A percentile compares a stretch with the other conserved stretches of the same genome.
These are phyloP conservation scores for Stagonosporopsis cucurbitacearum DNA, from an alignment of 2,329 filamentous ascomycete genomes.

Conservation along the genomic window DNA sequence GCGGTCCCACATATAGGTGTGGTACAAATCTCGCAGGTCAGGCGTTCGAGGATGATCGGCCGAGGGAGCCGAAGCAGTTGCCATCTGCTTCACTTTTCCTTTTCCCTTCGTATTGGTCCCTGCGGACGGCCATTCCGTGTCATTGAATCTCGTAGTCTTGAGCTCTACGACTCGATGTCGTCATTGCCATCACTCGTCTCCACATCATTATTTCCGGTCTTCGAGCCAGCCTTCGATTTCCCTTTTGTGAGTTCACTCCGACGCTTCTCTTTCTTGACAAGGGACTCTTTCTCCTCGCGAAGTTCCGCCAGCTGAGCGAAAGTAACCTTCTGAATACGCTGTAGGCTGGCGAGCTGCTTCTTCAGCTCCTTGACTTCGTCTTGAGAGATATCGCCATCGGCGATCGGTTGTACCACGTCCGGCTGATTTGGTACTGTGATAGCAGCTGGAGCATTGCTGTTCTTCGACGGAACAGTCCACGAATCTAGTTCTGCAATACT, in stretches of 20 bases:
- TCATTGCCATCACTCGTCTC: slow-evolving; percentile 37
- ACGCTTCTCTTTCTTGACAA: slow-evolving; percentile 42
- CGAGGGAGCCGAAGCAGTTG: slow-evolving; percentile 7
- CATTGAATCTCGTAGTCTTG: neutral
- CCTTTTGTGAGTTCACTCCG: slow-evolving; percentile 31
- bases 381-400: slow-evolving; percentile 15
- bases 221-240: slow-evolving; percentile 27
- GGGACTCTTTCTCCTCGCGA: slow-evolving; percentile 50
- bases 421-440: slow-evolving; percentile 36
- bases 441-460: slow-evolving; percentile 25
- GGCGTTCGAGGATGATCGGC: slow-evolving; percentile 6
- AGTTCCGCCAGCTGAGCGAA: slow-evolving; percentile 54
- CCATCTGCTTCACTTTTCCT: slow-evolving; percentile 15
- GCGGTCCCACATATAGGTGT: slow-evolving; percentile 11
- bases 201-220: slow-evolving; percentile 32
- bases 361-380: slow-evolving; percentile 47
- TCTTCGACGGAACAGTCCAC: slow-evolving; percentile 34
- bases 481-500: slow-evolving; percentile 44
- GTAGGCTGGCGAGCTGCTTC: slow-evolving; percentile 52
- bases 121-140: slow-evolving; percentile 2
- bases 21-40: slow-evolving; percentile 19
- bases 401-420: slow-evolving; percentile 1
- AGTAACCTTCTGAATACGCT: slow-evolving; percentile 54
- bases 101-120: slow-evolving; percentile 11
- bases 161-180: slow-evolving; percentile 4